phyloP scores from a whole-genome alignment of 371 early-diverging fungal genomes.

The Actinomucor elegans region DNA sequence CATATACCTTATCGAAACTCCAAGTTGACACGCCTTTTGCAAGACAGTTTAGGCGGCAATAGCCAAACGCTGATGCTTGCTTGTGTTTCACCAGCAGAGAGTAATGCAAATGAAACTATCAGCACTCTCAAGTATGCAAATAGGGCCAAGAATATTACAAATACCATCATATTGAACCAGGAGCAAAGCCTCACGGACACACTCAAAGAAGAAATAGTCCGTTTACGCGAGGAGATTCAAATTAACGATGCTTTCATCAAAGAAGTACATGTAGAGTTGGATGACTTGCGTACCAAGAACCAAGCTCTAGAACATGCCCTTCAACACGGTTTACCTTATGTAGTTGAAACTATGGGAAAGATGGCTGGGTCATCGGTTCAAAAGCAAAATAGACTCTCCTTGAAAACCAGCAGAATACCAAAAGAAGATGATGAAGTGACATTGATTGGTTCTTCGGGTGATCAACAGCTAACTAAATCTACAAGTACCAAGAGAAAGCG shows the following conservation, averaged over 20 bases:
- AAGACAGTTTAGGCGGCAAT: constrained; percentile 73
- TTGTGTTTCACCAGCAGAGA: constrained; percentile 75
- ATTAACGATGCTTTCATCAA: constrained; percentile 23
- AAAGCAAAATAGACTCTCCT: not conserved
- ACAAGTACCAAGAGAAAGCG: constrained; percentile 4
- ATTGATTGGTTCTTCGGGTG: constrained; percentile 1
- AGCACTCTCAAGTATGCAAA: constrained; percentile 90
- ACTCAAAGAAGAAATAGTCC: constrained; percentile 14
- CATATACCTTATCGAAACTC: constrained; percentile 96
- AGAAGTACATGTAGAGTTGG: constrained; percentile 23
- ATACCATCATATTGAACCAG: constrained; percentile 58
- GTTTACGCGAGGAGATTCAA: constrained; percentile 8
- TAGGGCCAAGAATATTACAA: constrained; percentile 81
- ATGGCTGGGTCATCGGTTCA: not conserved
- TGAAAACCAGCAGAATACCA: not conserved
- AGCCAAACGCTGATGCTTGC: constrained; percentile 88
- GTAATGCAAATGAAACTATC: constrained; percentile 79
- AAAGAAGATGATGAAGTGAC: constrained; percentile 13
- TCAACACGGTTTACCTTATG: not conserved
- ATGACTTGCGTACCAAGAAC: constrained; percentile 12
- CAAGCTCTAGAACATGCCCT: not conserved
- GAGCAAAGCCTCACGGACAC: constrained; percentile 10
- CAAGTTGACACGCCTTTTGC: constrained; percentile 65
- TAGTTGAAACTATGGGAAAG: not conserved
- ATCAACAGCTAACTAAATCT: not conserved